phyloP scores from a whole-genome alignment of 2,329 filamentous ascomycete genomes.

The Colletotrichum viniferum region DNA sequence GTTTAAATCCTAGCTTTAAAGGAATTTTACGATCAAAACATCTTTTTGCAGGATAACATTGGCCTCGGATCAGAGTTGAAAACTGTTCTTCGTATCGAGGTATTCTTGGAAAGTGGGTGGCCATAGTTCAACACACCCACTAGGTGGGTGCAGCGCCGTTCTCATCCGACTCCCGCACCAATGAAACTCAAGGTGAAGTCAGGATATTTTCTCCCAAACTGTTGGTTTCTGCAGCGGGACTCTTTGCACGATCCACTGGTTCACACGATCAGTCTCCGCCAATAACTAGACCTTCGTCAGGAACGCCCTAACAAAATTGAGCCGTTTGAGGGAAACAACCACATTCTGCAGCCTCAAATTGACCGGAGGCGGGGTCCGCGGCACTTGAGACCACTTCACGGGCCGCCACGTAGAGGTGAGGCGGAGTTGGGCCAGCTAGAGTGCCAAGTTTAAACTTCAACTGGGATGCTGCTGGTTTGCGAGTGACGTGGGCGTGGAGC shows the following conservation, averaged over 20 bases:
- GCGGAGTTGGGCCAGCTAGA: not conserved
- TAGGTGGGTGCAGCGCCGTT: not conserved
- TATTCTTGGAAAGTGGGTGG: not conserved
- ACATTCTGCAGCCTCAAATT: not conserved
- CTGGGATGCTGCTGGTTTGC: not conserved
- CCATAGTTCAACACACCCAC: not conserved
- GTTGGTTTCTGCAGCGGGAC: not conserved
- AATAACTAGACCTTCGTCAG: not conserved
- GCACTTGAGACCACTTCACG: not conserved
- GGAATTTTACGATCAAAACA: accelerated
- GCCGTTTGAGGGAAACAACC: not conserved
- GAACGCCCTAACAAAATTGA: not conserved
- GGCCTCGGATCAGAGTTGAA: not conserved
- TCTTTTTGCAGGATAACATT: not conserved
- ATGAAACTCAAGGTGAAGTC: not conserved
- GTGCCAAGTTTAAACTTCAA: not conserved
- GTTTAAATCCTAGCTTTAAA: not conserved
- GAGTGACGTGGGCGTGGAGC: not conserved
- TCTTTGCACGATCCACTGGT: not conserved
- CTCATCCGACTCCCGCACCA: not conserved
- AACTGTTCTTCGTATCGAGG: not conserved
- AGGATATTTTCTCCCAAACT: not conserved
- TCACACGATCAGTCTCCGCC: not conserved
- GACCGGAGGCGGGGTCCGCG: not conserved
- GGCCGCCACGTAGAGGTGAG: not conserved